phyloP scores from a whole-genome alignment of 2,329 filamentous ascomycete species.

The Verticillium longisporum region DNA sequence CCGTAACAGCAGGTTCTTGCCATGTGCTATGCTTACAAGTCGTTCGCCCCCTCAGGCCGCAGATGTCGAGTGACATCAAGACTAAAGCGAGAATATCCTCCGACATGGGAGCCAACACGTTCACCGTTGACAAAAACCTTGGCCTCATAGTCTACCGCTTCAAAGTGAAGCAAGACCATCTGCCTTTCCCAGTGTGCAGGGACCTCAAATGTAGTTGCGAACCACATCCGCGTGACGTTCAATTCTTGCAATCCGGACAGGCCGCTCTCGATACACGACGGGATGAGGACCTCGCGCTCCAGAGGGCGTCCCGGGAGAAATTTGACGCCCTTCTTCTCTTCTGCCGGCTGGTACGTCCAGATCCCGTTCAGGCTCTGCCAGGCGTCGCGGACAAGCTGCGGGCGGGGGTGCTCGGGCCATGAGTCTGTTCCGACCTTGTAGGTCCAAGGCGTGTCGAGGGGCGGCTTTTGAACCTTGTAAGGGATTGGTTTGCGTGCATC shows the following conservation, averaged over 20 bases:
- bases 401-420: conserved; percentile 53
- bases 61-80: conserved; percentile 48
- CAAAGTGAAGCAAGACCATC: conserved; percentile 46
- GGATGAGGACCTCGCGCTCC: conserved; percentile 31
- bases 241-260: conserved; percentile 40
- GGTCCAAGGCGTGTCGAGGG: conserved; percentile 46
- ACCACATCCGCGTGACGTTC: conserved; percentile 38
- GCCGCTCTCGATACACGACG: conserved; percentile 36
- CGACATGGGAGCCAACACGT: conserved; percentile 44
- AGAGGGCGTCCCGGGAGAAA: conserved; percentile 19
- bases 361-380: conserved; percentile 54
- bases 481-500: conserved; percentile 8
- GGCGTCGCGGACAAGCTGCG: conserved; percentile 42
- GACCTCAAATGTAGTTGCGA: conserved; percentile 42
- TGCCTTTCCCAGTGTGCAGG: conserved; percentile 37
- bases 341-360: conserved; percentile 43
- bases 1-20: too few relatives aligned
- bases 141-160: conserved; percentile 51
- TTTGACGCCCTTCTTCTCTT: not conserved
- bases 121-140: conserved; percentile 53
- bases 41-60: conserved; percentile 37
- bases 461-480: conserved; percentile 30
- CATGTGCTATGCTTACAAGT: conserved; percentile 34
- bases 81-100: conserved; percentile 56
- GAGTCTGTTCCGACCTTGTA: conserved; percentile 42